Evolutionary conservation across 2,329 filamentous ascomycete genomes (phyloP).

Genomic region (Penicillium sp.): DNA sequence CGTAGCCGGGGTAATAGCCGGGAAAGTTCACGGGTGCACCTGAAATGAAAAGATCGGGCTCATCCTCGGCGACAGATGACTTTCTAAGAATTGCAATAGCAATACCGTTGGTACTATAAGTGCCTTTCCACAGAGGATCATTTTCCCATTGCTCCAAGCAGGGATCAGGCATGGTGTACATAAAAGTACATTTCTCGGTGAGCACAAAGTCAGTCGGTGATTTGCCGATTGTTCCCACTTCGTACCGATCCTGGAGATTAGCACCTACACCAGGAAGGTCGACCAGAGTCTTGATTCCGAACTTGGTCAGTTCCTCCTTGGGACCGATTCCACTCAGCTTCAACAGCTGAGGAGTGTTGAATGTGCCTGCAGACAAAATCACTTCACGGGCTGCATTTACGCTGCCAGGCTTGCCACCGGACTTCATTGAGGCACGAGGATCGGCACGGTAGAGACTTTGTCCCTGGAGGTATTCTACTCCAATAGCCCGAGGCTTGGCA

Average conservation of each 20-base stretch:
- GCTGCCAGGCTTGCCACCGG: constrained; percentile 38
- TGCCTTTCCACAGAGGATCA: constrained; percentile 39
- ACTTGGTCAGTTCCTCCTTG: constrained; percentile 49
- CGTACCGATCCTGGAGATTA: constrained; percentile 64
- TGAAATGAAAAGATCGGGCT: constrained; percentile 56
- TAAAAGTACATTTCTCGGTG: constrained; percentile 31
- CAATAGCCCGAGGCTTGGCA: constrained; percentile 42
- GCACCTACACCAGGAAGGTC: constrained; percentile 61
- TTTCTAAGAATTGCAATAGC: constrained; percentile 48
- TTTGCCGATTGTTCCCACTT: constrained; percentile 53
- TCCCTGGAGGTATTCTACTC: constrained; percentile 50
- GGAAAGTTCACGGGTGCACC: constrained; percentile 58
- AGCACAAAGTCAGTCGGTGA: constrained; percentile 34
- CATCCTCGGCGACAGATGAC: constrained; percentile 42
- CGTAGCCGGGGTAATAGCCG: constrained; percentile 48
- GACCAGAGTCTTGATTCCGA: constrained; percentile 53
- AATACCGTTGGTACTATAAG: constrained; percentile 54
- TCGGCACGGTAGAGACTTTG: constrained; percentile 48
- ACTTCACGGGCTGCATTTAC: constrained; percentile 44
- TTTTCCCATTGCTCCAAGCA: constrained; percentile 47
- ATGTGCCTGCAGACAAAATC: constrained; percentile 53
- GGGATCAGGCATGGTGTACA: constrained; percentile 33
- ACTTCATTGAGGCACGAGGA: constrained; percentile 32
- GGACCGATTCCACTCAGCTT: constrained; percentile 64
- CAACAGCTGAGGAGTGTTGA: constrained; percentile 63